Conservation (phyloP, 2,329 filamentous ascomycete species). For the Aspergillus brasiliensis region DNA sequence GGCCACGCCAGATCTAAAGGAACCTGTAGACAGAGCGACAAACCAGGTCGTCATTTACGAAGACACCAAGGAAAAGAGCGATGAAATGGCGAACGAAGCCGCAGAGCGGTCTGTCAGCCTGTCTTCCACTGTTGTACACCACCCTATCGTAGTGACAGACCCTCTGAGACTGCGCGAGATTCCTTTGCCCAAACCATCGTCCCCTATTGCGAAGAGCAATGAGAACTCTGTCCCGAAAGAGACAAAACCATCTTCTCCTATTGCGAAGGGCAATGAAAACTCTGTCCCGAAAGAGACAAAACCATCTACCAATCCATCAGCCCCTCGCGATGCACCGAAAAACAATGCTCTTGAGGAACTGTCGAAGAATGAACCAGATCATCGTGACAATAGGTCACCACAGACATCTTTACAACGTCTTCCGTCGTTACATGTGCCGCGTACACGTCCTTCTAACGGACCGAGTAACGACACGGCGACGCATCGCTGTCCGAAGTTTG, state of each 20-base stretch:
- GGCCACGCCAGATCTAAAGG: conserved; percentile 34
- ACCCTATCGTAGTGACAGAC: background rate
- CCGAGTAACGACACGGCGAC: background rate
- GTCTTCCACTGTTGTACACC: background rate
- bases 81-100: too few relatives aligned
- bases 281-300: conserved; percentile 13
- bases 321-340: conserved; percentile 17
- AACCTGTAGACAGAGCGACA: too few relatives aligned
- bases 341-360: conserved; percentile 41
- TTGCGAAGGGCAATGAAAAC: conserved; percentile 29
- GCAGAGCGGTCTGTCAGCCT: background rate
- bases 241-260: conserved; percentile 9
- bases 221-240: conserved; percentile 26
- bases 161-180: background rate
- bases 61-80: too few relatives aligned
- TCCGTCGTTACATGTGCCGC: conserved; percentile 14
- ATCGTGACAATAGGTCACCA: conserved; percentile 27
- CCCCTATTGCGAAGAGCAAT: conserved; percentile 18
- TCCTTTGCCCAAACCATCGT: background rate
- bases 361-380: conserved; percentile 40
- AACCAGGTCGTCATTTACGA: too few relatives aligned
- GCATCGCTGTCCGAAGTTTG: conserved; percentile 31
- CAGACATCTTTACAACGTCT: background rate
- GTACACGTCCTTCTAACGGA: conserved; percentile 6
- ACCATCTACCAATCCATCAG: conserved; percentile 21